Percentiles rank a stretch among this genome's conserved stretches.
Conservation (phyloP, 345 rosid genomes). For the Draba incana region DNA sequence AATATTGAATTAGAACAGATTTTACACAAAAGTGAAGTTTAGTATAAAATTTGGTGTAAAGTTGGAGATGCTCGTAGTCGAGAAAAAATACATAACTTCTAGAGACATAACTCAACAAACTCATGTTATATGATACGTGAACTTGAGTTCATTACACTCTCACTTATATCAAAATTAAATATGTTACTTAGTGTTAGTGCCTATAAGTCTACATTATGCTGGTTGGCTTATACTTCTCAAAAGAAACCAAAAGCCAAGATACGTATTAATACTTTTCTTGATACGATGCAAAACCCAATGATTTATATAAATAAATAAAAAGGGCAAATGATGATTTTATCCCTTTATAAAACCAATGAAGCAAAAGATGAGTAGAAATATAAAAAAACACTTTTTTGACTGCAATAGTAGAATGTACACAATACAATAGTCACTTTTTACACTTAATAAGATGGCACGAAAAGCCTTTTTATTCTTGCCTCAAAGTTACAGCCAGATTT, state of each 20-base stretch:
- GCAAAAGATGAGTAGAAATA: conserved; percentile 17
- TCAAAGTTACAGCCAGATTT: conserved; percentile 47
- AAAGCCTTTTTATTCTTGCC: conserved; percentile 31
- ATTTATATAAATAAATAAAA: background rate
- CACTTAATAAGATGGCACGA: conserved; percentile 38
- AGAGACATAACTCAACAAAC: too few species aligned
- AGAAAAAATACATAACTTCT: too few species aligned
- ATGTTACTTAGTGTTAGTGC: conserved; percentile 27
- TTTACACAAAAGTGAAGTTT: too few species aligned
- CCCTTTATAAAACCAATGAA: conserved; percentile 33
- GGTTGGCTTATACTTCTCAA: conserved; percentile 39
- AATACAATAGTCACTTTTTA: conserved; percentile 35
- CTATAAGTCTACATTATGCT: conserved; percentile 36
- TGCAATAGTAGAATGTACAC: conserved; percentile 43
- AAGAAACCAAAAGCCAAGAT: conserved; percentile 39
- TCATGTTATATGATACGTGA: too few species aligned
- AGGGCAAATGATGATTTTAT: conserved; percentile 9
- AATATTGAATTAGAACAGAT: too few species aligned
- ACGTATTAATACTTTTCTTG: conserved; percentile 40
- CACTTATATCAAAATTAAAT: background rate
- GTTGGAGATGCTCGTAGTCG: too few species aligned
- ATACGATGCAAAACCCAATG: conserved; percentile 41
- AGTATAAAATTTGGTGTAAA: too few species aligned
- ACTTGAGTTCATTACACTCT: background rate
- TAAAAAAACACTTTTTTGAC: conserved; percentile 33